Conservation (phyloP, 2,329 filamentous ascomycete species). For the Alternaria solani region DNA sequence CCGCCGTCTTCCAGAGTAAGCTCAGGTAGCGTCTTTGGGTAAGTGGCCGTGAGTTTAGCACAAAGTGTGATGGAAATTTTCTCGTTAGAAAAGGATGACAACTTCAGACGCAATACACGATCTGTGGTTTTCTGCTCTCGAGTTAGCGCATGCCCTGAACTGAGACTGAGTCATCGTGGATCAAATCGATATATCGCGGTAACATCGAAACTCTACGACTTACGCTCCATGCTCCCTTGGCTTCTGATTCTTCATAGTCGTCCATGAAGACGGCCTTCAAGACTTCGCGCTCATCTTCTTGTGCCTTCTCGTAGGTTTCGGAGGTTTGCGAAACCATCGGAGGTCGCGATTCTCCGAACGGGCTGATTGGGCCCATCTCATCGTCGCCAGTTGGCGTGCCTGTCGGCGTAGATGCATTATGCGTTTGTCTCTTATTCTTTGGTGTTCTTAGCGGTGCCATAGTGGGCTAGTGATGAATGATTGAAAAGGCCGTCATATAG, state of each 20-base stretch:
- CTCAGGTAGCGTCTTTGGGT: slow-evolving; percentile 83
- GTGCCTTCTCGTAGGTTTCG: slow-evolving; percentile 78
- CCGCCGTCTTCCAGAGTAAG: slow-evolving; percentile 72
- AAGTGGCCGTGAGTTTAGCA: slow-evolving; percentile 86
- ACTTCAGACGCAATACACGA: slow-evolving; percentile 79
- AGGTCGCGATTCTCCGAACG: slow-evolving; percentile 40
- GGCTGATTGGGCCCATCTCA: slow-evolving; percentile 31
- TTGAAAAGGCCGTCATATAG: slow-evolving; percentile 43
- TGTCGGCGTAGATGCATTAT: slow-evolving; percentile 43
- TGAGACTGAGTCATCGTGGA: not conserved
- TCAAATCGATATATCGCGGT: not conserved
- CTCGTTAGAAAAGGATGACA: slow-evolving; percentile 76
- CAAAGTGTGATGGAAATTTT: slow-evolving; percentile 76
- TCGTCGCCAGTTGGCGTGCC: slow-evolving; percentile 22
- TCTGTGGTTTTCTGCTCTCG: slow-evolving; percentile 73
- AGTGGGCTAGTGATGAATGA: slow-evolving; percentile 48
- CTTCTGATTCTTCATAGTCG: slow-evolving; percentile 79
- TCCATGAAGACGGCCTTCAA: slow-evolving; percentile 89
- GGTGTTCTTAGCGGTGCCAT: slow-evolving; percentile 59
- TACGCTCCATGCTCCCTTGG: slow-evolving; percentile 85
- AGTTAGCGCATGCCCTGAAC: slow-evolving; percentile 1
- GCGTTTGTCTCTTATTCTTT: slow-evolving; percentile 49
- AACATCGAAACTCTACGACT: slow-evolving; percentile 29
- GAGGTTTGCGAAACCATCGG: slow-evolving; percentile 52
- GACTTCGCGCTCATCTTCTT: slow-evolving; percentile 86